These are phyloP conservation scores for Colletotrichum navitas DNA, from an alignment of 2,329 filamentous ascomycete species.

Conservation along the genomic window DNA sequence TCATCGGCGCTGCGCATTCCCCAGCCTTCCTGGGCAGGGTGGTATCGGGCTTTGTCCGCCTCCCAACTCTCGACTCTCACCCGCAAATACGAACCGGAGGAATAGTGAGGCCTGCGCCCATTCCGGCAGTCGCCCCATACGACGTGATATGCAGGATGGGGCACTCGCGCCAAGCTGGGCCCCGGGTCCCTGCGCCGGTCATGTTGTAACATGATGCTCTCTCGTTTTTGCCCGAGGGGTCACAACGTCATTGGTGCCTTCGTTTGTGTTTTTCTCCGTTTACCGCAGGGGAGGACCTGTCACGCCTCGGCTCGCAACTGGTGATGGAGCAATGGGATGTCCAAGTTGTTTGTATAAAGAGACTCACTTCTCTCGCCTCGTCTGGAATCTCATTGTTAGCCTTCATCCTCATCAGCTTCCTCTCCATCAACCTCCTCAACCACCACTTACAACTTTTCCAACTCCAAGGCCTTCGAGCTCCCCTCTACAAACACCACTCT, in stretches of 20 bases:
- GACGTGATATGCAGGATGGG: slow-evolving; percentile 37
- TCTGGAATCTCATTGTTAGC: not conserved
- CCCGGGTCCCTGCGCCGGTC: slow-evolving; percentile 22
- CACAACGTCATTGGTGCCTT: slow-evolving; percentile 71
- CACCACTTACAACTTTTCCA: slow-evolving; percentile 13
- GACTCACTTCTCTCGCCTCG: slow-evolving; percentile 13
- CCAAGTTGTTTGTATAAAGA: slow-evolving; percentile 35
- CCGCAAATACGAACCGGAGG: slow-evolving; percentile 37
- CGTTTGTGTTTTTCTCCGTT: not conserved
- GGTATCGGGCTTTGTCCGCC: too few species aligned
- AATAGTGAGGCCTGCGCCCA: slow-evolving; percentile 15
- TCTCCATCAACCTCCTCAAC: slow-evolving; percentile 11
- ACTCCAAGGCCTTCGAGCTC: not conserved
- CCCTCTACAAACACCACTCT: not conserved
- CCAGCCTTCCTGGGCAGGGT: slow-evolving; percentile 3
- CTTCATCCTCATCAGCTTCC: slow-evolving; percentile 32
- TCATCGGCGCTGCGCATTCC: slow-evolving; percentile 28
- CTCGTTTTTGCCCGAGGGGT: slow-evolving; percentile 59
- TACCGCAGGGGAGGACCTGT: slow-evolving; percentile 11
- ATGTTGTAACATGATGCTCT: slow-evolving; percentile 57
- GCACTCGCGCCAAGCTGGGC: slow-evolving; percentile 24
- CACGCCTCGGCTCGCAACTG: slow-evolving; percentile 21
- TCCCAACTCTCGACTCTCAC: not conserved
- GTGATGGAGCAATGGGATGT: slow-evolving; percentile 19
- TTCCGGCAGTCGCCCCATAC: slow-evolving; percentile 32